Conservation (phyloP, 495 filamentous ascomycete species). For the Glutinoglossum americanum region DNA sequence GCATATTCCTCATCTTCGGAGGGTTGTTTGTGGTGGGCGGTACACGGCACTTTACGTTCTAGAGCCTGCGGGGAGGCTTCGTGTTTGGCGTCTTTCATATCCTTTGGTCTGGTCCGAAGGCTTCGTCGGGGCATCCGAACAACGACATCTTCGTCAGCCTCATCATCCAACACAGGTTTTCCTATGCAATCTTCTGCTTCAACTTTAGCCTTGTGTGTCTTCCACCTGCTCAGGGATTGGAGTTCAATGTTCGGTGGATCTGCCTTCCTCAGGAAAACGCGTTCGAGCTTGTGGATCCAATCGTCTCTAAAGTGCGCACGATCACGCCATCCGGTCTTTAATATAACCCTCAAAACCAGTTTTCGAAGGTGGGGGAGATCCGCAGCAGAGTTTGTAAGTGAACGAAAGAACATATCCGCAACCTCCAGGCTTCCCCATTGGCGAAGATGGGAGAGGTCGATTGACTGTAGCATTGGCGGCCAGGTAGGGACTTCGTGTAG, state of each 20-base stretch:
- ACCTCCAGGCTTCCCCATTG: slow-evolving; percentile 41
- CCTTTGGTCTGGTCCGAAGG: background rate
- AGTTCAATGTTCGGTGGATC: slow-evolving; percentile 23
- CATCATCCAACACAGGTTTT: background rate
- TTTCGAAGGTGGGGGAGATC: slow-evolving; percentile 38
- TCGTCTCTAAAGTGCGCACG: slow-evolving; percentile 48
- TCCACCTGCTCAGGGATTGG: background rate
- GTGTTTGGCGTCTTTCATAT: background rate
- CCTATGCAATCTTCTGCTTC: background rate
- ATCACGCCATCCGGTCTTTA: slow-evolving; percentile 56
- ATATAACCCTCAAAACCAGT: slow-evolving; percentile 45
- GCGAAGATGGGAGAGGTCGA: slow-evolving; percentile 55
- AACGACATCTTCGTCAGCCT: background rate
- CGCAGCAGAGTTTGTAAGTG: slow-evolving; percentile 44
- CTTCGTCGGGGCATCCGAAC: background rate
- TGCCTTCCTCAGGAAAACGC: slow-evolving; percentile 38
- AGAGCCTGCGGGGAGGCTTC: background rate
- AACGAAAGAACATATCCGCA: slow-evolving; percentile 55
- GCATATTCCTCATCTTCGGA: background rate
- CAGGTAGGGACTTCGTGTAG: slow-evolving; percentile 44
- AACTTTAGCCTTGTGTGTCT: background rate
- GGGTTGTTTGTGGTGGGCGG: background rate
- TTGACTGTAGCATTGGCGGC: slow-evolving; percentile 41
- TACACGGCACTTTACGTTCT: background rate
- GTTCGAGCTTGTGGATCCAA: slow-evolving; percentile 42